Conservation (phyloP, 2,329 filamentous ascomycete species). For the Leptographium flavum region DNA sequence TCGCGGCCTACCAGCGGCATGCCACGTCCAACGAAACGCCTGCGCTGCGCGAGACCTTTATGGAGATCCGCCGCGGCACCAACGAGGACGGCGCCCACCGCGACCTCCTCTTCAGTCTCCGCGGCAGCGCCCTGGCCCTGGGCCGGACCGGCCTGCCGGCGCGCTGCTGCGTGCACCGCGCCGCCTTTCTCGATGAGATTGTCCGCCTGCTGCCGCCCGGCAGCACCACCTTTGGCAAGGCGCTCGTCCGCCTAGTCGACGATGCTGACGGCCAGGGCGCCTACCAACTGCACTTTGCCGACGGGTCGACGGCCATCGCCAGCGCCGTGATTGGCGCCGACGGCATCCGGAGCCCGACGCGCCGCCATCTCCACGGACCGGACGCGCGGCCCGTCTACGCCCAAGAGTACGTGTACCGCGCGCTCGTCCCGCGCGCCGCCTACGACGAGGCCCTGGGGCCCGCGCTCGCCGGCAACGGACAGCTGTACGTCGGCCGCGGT, state of each 20-base stretch:
- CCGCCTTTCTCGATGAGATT: not conserved
- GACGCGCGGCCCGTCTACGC: not conserved
- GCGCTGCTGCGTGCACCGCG: not conserved
- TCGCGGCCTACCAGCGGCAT: not conserved
- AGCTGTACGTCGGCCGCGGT: not conserved
- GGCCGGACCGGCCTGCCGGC: not conserved
- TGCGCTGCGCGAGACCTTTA: not conserved
- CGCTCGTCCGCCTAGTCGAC: not conserved
- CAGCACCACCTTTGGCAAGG: not conserved
- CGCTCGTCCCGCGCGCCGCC: not conserved
- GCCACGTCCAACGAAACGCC: not conserved
- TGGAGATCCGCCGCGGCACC: not conserved
- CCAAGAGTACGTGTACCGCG: not conserved
- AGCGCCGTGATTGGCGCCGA: conserved; percentile 43
- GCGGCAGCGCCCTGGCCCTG: not conserved
- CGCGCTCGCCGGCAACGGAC: conserved; percentile 22
- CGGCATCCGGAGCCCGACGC: conserved; percentile 40
- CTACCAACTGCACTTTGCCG: conserved; percentile 12
- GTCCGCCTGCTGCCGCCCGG: not conserved
- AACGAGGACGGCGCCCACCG: not conserved
- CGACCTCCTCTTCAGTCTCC: not conserved
- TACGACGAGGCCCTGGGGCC: conserved; percentile 26
- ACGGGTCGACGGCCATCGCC: conserved; percentile 14
- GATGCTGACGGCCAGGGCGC: not conserved
- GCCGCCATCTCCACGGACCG: not conserved